Base-by-base conservation (phyloP, 2,329 filamentous ascomycete species). In the Pseudofabraea citricarpa region DNA sequence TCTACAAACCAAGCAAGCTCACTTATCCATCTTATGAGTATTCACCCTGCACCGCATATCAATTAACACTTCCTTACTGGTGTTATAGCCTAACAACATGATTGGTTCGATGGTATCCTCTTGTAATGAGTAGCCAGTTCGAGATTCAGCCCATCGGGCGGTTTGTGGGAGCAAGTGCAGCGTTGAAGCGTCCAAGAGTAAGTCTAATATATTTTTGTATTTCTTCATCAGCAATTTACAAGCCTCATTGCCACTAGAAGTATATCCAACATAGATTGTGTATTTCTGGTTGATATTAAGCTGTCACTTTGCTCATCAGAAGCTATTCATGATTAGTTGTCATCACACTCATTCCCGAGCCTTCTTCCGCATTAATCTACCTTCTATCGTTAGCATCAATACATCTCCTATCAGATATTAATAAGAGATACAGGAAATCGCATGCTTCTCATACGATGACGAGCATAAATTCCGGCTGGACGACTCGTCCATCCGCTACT, bases 381-480 rank as follows among this genome's bases (percentile, higher is more conserved):
- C n/a, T n/a, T 45, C 26, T 39, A 10, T 20, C 12, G 7, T 12
- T 10, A 10, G 18, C 18, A 32, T 32, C 29, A n/a, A 32, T 8
- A n/a, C n/a, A n/a, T n/a, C n/a, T n/a, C n/a, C n/a, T n/a, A n/a
- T n/a, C n/a, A n/a, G n/a, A n/a, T n/a, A n/a, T n/a, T n/a, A n/a
- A n/a, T n/a, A n/a, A n/a, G n/a, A n/a, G n/a, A n/a, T n/a, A 8
- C 45, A 91, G 84, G 93, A 98, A 70, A 87, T 98, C 52, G 79
- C 91, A 4, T 89, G 77, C 66, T 98, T 97, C 67, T 97, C 91
- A 7, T 97, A 93, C 65, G 88, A 97, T 62, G 79, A 90, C 35
- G 71, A 90, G 21, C 93, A 91, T 61, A 65, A 79, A 42, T 90
- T 90, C 57, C 82, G 73, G 38, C 77, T 85, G 3, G 89, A 88